Base-by-base conservation (phyloP, 164 flowering plant species). In the Protea cynaroides region DNA sequence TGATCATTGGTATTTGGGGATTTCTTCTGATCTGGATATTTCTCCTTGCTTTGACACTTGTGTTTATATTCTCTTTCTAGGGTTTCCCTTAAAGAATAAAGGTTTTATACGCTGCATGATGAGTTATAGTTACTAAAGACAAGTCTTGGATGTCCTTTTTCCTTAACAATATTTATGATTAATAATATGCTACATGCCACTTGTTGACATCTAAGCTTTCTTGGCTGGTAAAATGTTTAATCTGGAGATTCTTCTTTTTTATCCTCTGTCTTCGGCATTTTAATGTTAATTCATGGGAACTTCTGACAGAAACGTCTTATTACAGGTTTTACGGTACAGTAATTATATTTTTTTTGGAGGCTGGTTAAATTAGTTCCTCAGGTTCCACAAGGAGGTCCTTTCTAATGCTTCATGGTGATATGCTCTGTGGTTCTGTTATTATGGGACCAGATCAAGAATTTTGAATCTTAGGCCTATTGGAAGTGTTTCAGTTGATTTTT, bases 331-430 rank as follows among this genome's bases (percentile, higher is more conserved):
- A 43, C 40, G 3, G 15, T 47, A 29, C 23, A 22, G 44, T 24
- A 7, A 13, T 36, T 56, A 12, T 36, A 25, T 13, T 9, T 18
- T 24, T 56, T 40, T 54, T 58, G 47, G 53, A 51, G 53, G 63
- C 23, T 47, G 25, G 13, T 54, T 55, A 59, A 62, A 59, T 64
- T 58, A 65, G 66, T 46, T 49, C 29, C 14, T 46, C 13, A 44
- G 36, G 51, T 22, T 24, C 15, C 17, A 25, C 22, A 34, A n/a
- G 8, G 34, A 17, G 12, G 25, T 43, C 23, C 49, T 54, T 21
- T 13, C 25, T 7, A 63, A 49, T 58, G 62, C 47, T 63, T 61
- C 53, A 25, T 53, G 25, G 21, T 38, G 58, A 8, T 25, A 18
- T 36, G 21, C 10, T 63, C 56, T 8, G 44, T 50, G 22, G 53